Conservation (phyloP, 2,329 filamentous ascomycete species). For the Cytospora chrysosperma region DNA sequence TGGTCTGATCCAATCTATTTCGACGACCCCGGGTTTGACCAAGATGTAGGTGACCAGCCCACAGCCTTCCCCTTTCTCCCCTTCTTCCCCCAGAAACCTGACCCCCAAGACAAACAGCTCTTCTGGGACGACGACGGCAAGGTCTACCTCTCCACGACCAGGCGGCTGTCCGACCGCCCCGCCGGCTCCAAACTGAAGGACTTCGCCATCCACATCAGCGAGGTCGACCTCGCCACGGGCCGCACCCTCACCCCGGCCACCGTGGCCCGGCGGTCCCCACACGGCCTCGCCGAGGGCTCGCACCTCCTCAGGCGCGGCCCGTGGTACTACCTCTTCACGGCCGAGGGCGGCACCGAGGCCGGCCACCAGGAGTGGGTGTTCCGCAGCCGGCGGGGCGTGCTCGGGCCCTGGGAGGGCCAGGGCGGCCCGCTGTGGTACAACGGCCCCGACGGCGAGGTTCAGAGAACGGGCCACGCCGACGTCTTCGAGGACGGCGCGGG, state of each 20-base stretch:
- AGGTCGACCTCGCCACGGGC: constrained; percentile 44
- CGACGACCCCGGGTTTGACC: constrained; percentile 53
- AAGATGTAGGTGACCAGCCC: constrained; percentile 41
- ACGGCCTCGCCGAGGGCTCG: constrained; percentile 44
- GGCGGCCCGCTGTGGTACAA: constrained; percentile 47
- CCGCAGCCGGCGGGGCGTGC: constrained; percentile 42
- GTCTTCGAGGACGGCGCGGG: constrained; percentile 45
- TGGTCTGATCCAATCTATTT: constrained; percentile 57
- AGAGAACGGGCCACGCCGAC: constrained; percentile 51
- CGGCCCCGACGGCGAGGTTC: constrained; percentile 46
- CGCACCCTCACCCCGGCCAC: constrained; percentile 38
- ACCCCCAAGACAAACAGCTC: constrained; percentile 25
- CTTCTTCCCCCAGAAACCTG: not conserved
- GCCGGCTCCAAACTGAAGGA: constrained; percentile 45
- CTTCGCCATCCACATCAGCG: constrained; percentile 49
- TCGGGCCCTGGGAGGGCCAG: constrained; percentile 51
- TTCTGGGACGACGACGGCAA: constrained; percentile 52
- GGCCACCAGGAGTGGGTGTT: constrained; percentile 54
- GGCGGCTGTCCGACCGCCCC: constrained; percentile 37
- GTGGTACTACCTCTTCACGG: constrained; percentile 42
- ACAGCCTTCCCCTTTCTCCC: not conserved
- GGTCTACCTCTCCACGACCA: constrained; percentile 48
- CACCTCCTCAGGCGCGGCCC: constrained; percentile 37
- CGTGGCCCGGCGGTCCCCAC: constrained; percentile 38
- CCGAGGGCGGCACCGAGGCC: constrained; percentile 43